Evolutionary conservation across 2,329 filamentous ascomycete genomes (phyloP), one percentile per base, ranked within the genome.

Genomic region (Aspergillus sojae): DNA sequence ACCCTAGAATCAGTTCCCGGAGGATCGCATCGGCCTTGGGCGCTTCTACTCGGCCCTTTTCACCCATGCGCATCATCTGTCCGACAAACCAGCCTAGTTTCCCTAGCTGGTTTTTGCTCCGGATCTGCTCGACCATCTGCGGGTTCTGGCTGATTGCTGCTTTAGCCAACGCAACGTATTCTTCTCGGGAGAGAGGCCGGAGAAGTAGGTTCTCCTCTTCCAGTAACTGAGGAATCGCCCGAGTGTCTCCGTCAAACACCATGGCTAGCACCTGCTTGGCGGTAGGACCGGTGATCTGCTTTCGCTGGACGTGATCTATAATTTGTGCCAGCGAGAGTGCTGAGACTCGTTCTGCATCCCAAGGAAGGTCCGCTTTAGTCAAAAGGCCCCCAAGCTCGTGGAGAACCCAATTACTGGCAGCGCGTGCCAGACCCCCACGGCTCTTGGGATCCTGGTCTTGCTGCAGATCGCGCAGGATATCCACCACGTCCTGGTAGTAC

Each of bases 311-410:
- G 41, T 79, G 76, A 57, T 80, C 69, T 32, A 86, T 75, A 9
- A 86, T 75, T 19, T 77, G 68, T 2, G 81, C 83, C 16, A 85
- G 75, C 65, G 78, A 68, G 63, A 74, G 66, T 64, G 82, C 74
- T 58, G 81, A 69, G 19, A 84, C 77, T 5, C 73, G 72, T 39
- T 76, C 68, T 19, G 72, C 61, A 62, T 79, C 72, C 80, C 80
- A 83, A 19, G 71, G 61, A 26, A 74, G 69, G 60, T 86, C 85
- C 1, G 86, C 83, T 14, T 86, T 88, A 62, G 79, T 77, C 41
- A 82, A 68, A 12, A 93, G 78, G 1, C 89, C 88, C 9, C 91
- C 91, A 3, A 93, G 83, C 71, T 93, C 91, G 71, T 94, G 91
- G 34, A 93, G 82, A 53, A 91, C 88, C 91, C 88, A 90, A 67